Conservation (phyloP, 1,284 basidiomycete species). For the Ustilago lituana region DNA sequence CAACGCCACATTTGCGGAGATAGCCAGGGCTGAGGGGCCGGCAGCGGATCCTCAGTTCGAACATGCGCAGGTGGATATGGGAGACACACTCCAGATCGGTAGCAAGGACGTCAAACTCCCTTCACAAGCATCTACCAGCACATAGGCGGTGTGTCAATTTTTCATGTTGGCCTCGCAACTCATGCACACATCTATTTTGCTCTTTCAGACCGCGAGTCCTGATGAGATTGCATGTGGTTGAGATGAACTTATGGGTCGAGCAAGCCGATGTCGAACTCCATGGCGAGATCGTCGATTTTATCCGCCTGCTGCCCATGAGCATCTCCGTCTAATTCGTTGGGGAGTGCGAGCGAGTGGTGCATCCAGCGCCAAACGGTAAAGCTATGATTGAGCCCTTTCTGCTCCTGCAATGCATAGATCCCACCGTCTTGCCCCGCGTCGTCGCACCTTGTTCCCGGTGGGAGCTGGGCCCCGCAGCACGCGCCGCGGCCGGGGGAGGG, state of each 20-base stretch:
- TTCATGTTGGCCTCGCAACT: too few relatives aligned
- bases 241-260: constrained; percentile 28
- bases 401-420: constrained; percentile 68
- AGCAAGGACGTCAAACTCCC: constrained; percentile 28
- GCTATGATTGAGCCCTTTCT: constrained; percentile 68
- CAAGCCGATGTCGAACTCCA: constrained; percentile 30
- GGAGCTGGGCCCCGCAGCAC: constrained; percentile 53
- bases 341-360: not conserved
- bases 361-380: constrained; percentile 68
- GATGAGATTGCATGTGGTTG: not conserved
- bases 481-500: constrained; percentile 56
- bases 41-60: constrained; percentile 25
- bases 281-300: constrained; percentile 1
- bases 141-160: not conserved
- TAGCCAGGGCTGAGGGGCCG: constrained; percentile 23
- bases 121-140: not conserved
- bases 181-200: too few relatives aligned
- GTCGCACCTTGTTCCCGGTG: constrained; percentile 10
- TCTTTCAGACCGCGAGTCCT: too few relatives aligned
- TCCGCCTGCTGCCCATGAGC: too few relatives aligned
- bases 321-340: not conserved
- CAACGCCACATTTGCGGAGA: constrained; percentile 14
- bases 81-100: constrained; percentile 16
- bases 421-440: constrained; percentile 54
- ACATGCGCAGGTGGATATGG: constrained; percentile 21